Percentiles rank a stretch among this genome's conserved stretches.
Evolutionary conservation across 148 eudicot genomes (phyloP).

Genomic region (Heliamphora exappendiculata): DNA sequence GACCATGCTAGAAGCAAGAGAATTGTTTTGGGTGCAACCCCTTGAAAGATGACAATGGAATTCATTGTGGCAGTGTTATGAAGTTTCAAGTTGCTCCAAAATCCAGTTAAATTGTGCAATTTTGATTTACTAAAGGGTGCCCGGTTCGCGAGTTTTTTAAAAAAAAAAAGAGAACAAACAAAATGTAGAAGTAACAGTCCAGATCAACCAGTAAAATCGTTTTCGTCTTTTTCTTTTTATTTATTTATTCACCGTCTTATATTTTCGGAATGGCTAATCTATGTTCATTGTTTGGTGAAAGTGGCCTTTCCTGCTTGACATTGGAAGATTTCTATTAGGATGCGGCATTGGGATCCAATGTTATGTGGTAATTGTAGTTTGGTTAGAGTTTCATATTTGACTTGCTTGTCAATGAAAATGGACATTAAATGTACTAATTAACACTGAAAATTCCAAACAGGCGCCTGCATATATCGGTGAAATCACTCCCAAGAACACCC

Average conservation of each 20-base stretch:
- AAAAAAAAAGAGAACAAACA: no score
- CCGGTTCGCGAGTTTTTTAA: no score
- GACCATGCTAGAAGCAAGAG: no score
- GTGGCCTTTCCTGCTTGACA: conserved; percentile 41
- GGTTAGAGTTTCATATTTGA: background rate
- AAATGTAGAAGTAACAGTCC: background rate
- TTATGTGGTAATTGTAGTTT: conserved; percentile 32
- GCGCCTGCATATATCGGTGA: conserved; percentile 48
- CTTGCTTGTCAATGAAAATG: background rate
- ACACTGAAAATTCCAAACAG: conserved; percentile 18
- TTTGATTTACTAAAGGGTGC: no score
- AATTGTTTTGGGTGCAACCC: no score
- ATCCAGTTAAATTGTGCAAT: no score
- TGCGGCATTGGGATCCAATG: conserved; percentile 28
- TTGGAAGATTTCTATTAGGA: conserved; percentile 45
- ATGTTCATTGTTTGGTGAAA: conserved; percentile 13
- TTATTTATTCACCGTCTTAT: background rate
- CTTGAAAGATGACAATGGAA: no score
- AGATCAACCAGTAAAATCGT: background rate
- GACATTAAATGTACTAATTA: background rate
- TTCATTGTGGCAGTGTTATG: no score
- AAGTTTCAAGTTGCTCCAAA: no score
- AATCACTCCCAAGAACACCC: conserved; percentile 42
- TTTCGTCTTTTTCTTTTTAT: background rate
- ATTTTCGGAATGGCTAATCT: background rate